These are phyloP conservation scores for Haplosporangium sp. DNA, from an alignment of 371 early-diverging fungal genomes.

Conservation along the genomic window DNA sequence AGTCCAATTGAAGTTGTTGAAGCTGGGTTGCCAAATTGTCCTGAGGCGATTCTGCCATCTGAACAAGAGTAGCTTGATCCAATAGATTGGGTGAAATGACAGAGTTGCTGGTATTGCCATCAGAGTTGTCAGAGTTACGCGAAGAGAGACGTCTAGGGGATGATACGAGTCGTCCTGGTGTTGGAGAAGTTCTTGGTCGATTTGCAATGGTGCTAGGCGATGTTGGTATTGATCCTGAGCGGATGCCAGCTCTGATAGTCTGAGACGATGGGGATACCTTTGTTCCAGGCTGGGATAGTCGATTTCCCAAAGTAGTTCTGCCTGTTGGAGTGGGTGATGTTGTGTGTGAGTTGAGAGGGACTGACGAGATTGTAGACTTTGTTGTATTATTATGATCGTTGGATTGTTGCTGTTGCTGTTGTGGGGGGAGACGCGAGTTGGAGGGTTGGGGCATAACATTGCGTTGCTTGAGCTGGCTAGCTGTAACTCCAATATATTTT, in stretches of 20 bases:
- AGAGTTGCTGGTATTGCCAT: conserved; percentile 3
- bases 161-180: conserved; percentile 31
- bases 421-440: conserved; percentile 15
- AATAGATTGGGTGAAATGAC: conserved; percentile 23
- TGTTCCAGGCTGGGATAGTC: conserved; percentile 29
- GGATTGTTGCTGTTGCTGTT: conserved; percentile 7
- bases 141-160: conserved; percentile 41
- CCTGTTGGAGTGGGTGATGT: conserved; percentile 30
- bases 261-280: conserved; percentile 15
- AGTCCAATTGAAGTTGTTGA: conserved; percentile 48
- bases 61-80: conserved; percentile 36
- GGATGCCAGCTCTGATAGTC: not conserved
- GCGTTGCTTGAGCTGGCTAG: conserved; percentile 67
- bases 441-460: conserved; percentile 44
- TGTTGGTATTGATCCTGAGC: conserved; percentile 18
- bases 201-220: conserved; percentile 10
- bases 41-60: conserved; percentile 35
- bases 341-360: conserved; percentile 10
- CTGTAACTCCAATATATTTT: conserved; percentile 70
- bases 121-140: conserved; percentile 28
- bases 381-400: conserved; percentile 5
- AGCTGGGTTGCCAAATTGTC: conserved; percentile 20
- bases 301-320: conserved; percentile 16
- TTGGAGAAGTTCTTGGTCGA: conserved; percentile 46
- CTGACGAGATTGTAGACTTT: conserved; percentile 1